phyloP scores from a whole-genome alignment of 805 yeast genomes.

The Lachancea meyersii region DNA sequence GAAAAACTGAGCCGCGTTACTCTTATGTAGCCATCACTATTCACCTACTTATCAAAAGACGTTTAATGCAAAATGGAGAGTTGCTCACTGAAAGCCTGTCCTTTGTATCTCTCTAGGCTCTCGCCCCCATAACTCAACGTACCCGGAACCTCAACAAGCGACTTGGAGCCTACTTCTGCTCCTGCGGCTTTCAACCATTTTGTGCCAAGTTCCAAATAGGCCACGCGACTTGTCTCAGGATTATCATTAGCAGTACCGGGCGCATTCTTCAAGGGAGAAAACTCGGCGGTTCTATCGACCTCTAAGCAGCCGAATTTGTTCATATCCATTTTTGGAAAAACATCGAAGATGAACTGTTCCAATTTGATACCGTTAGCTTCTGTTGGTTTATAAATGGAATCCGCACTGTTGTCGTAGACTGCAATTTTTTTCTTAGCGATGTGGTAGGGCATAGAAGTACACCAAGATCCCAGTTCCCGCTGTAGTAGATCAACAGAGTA shows the following conservation, averaged over 20 bases:
- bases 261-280: conserved; percentile 90
- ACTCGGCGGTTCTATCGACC: conserved; percentile 78
- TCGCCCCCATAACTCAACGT: conserved; percentile 71
- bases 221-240: conserved; percentile 70
- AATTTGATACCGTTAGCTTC: conserved; percentile 86
- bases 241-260: conserved; percentile 77
- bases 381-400: conserved; percentile 51
- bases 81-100: conserved; percentile 33
- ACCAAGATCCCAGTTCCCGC: conserved; percentile 61
- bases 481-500: conserved; percentile 73
- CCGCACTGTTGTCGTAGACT: conserved; percentile 42
- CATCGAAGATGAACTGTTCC: conserved; percentile 96
- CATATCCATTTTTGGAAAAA: conserved; percentile 72
- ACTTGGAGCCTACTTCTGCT: conserved; percentile 45
- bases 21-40: neutral
- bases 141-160: conserved; percentile 71
- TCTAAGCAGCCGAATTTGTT: conserved; percentile 82
- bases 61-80: conserved; percentile 2
- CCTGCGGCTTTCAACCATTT: conserved; percentile 70
- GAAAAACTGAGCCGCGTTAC: neutral
- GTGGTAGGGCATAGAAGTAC: conserved; percentile 77
- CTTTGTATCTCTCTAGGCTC: conserved; percentile 53
- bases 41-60: neutral
- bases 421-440: conserved; percentile 89
- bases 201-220: conserved; percentile 60